Evolutionary conservation across 768 basidiomycete species (phyloP).

Genomic region (Mycena epipterygia): DNA sequence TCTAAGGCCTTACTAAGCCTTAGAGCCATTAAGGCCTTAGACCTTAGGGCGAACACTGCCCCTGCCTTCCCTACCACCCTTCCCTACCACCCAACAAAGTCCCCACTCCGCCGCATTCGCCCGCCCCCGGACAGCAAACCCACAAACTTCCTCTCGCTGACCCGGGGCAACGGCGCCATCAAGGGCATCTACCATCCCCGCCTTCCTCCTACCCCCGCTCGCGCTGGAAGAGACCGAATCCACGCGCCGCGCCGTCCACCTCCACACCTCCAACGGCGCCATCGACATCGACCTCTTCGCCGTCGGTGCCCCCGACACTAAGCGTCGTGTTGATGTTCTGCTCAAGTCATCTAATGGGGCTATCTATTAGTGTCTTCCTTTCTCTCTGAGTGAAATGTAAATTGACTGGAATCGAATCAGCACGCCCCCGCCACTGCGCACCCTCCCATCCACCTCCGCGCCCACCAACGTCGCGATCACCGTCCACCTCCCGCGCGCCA

Average conservation of each 20-base stretch:
- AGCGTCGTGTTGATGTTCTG: conserved; percentile 36
- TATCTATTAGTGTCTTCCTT: conserved; percentile 31
- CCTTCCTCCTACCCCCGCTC: conserved; percentile 55
- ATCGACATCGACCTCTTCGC: conserved; percentile 58
- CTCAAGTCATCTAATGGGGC: conserved; percentile 44
- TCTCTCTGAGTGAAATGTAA: not conserved
- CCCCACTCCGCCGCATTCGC: not conserved
- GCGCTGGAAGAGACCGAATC: conserved; percentile 48
- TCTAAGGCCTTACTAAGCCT: no score
- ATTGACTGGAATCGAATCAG: not conserved
- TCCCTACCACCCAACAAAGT: no score
- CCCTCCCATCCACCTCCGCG: conserved; percentile 43
- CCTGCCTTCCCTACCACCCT: no score
- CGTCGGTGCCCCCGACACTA: conserved; percentile 30
- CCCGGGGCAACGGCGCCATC: conserved; percentile 44
- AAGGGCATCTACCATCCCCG: conserved; percentile 57
- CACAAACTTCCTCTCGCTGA: conserved; percentile 49
- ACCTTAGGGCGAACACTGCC: no score
- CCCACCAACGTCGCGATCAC: conserved; percentile 47
- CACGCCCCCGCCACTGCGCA: conserved; percentile 28
- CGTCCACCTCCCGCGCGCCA: conserved; percentile 53
- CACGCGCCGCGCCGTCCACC: conserved; percentile 54
- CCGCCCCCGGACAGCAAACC: conserved; percentile 38
- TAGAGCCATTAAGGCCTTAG: no score
- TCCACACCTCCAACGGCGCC: conserved; percentile 49